These are phyloP conservation scores for Gremmenia infestans DNA, from an alignment of 2,329 filamentous ascomycete species.

Conservation along the genomic window DNA sequence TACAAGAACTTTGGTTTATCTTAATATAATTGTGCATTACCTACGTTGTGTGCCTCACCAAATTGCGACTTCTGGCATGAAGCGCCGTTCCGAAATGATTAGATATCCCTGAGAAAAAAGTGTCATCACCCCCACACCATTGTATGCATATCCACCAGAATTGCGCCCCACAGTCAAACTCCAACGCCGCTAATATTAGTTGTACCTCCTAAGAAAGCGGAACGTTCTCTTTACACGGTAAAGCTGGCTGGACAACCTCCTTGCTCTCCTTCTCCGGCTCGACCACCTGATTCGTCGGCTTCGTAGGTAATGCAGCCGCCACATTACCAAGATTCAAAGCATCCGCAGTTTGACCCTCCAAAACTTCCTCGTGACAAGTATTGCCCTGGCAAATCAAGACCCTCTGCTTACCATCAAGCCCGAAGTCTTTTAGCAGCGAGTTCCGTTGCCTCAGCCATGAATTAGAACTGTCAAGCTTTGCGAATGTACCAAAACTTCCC, in stretches of 20 bases:
- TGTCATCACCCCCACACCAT: not conserved
- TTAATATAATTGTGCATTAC: not conserved
- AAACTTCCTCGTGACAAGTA: conserved; percentile 38
- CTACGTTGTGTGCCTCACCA: not conserved
- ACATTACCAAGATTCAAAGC: not conserved
- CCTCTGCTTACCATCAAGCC: conserved; percentile 34
- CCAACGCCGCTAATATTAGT: too few relatives aligned
- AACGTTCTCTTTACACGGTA: not conserved
- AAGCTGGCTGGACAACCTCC: not conserved
- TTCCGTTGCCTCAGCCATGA: conserved; percentile 49
- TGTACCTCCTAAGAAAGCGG: not conserved
- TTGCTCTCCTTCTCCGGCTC: not conserved
- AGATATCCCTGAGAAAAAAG: too few relatives aligned
- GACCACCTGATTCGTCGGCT: not conserved
- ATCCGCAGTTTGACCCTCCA: not conserved
- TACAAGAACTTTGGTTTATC: not conserved
- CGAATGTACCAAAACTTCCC: conserved; percentile 24
- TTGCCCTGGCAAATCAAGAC: conserved; percentile 43
- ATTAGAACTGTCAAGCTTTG: conserved; percentile 20
- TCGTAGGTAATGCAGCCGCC: not conserved
- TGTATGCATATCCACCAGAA: not conserved
- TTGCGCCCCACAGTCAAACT: too few relatives aligned
- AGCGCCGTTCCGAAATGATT: too few relatives aligned
- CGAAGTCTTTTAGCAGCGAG: conserved; percentile 32
- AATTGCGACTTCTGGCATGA: too few relatives aligned